Conservation (phyloP, 148 eudicot species). For the Camellia granthamiana region DNA sequence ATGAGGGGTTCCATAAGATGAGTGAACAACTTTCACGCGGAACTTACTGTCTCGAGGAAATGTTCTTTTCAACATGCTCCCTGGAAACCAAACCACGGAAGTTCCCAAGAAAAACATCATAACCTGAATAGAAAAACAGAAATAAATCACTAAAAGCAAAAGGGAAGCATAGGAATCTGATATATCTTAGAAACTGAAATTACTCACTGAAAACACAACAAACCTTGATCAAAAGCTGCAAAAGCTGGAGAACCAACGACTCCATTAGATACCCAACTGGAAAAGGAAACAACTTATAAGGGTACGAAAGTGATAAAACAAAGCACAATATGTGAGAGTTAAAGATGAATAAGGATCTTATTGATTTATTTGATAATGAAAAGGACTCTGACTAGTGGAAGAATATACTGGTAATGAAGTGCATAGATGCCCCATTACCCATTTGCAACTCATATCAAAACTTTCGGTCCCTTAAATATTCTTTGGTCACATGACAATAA, state of each 20-base stretch:
- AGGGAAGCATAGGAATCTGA: background rate
- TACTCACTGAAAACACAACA: constrained; percentile 11
- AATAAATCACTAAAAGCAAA: background rate
- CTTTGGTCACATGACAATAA: too few species aligned
- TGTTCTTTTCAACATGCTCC: constrained; percentile 74
- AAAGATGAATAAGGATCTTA: background rate
- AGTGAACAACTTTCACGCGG: background rate
- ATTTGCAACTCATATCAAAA: background rate
- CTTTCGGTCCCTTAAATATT: background rate
- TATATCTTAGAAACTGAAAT: constrained; percentile 4
- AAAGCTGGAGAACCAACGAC: constrained; percentile 98
- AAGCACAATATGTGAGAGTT: background rate
- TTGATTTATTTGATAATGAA: background rate
- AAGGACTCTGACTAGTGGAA: background rate
- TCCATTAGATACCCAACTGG: constrained; percentile 94
- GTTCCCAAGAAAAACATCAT: constrained; percentile 94
- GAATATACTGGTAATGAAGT: background rate
- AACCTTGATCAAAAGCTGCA: constrained; percentile 99
- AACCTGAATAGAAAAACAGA: constrained; percentile 41
- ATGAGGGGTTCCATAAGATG: background rate
- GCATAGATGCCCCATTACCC: background rate
- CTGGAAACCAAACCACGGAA: constrained; percentile 92
- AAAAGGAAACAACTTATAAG: constrained; percentile 10
- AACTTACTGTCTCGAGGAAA: constrained; percentile 84
- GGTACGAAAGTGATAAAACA: background rate